Evolutionary conservation across 2,329 filamentous ascomycete species (phyloP), one percentile per base, ranked within the genome.

Genomic region (Trichoderma simmonsii): DNA sequence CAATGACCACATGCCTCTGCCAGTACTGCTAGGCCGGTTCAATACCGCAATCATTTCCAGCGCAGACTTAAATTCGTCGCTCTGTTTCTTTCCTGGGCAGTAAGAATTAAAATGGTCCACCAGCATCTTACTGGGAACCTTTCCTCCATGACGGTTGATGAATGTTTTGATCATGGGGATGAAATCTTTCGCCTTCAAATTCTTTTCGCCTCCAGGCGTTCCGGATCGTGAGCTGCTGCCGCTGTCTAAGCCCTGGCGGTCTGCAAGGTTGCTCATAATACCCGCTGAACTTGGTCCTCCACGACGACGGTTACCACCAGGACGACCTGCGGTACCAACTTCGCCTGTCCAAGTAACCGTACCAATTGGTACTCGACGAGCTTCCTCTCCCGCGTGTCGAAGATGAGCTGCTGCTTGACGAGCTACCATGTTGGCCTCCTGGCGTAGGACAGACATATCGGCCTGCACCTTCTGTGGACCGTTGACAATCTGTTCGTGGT

Each of bases 271-370:
- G 18, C 86, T 85, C 69, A 91, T 81, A 26, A 92, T 83, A 43
- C 84, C 82, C 2, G 86, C 82, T 2, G 88, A 89, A 74, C 85
- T 84, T 5, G 87, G 86, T 4, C 86, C 87, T 39, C 82, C 86
- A 54, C 83, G 86, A 0, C 86, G 85, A 24, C 84, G 86, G 71
- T 81, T 83, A 43, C 84, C 85, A 30, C 89, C 87, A 1, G 92
- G 92, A 43, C 92, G 86, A 1, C 95, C 95, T 5, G 90, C 90
- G 64, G 91, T 88, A 11, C 95, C 95, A 61, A 92, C 90, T 76
- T 92, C 89, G 1, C 96, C 95, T 0, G 95, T 98, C 95, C 95
- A 98, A 1, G 95, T 98, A 9, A 96, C 93, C 0, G 93, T 94
- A 8, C 95, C 95, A 36, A 94, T 91, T 0, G 93, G 93, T 1